Base-by-base conservation (phyloP, 352 stramenopile species). In the Globisporangium rhizosaccharum region DNA sequence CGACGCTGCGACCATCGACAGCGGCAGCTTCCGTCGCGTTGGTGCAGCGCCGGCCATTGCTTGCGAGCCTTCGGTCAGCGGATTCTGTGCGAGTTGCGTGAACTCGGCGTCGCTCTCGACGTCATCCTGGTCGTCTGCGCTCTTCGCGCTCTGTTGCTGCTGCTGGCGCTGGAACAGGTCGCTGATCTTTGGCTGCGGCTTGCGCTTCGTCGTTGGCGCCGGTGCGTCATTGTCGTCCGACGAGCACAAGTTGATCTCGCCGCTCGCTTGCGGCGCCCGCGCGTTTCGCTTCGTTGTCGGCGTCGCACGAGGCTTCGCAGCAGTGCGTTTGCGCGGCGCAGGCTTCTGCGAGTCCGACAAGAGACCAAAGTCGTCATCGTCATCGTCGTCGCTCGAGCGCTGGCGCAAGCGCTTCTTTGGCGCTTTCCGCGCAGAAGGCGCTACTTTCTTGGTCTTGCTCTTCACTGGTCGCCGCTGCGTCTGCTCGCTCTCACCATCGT, bases 51-150 rank as follows among this genome's bases (percentile, higher is more conserved):
- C 56, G 61, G 76, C 67, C 3, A 70, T 67, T 30, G 49, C 36
- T 11, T 61, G 62, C 45, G 65, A 57, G 51, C 14, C 73, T 39
- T 86, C 65, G 78, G 67, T 46, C 15, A 63, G 45, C 1, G 57
- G 54, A 5, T 52, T 57, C 14, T 59, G 47, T 8, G 71, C 69
- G 30, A 90, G 55, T 54, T 85, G 57, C 23, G 74, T 84, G 44
- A 92, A 92, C 55, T 88, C 79, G 1, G 71, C 47, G 51, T 92
- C 82, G 33, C 77, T 87, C 62, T 92, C 82, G n/a, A 88, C 66
- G 17, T 86, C 77, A 59, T 89, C 79, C 23, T 81, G 67, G 14
- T 70, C 66, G 17, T 6, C 60, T 28, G 49, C n/a, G 61, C 18
- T 12, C 2, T 30, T 33, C 20, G 28, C 57, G 56, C 48, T 63